Conservation (phyloP, 352 stramenopile genomes). For the Pythium scleroteichum region DNA sequence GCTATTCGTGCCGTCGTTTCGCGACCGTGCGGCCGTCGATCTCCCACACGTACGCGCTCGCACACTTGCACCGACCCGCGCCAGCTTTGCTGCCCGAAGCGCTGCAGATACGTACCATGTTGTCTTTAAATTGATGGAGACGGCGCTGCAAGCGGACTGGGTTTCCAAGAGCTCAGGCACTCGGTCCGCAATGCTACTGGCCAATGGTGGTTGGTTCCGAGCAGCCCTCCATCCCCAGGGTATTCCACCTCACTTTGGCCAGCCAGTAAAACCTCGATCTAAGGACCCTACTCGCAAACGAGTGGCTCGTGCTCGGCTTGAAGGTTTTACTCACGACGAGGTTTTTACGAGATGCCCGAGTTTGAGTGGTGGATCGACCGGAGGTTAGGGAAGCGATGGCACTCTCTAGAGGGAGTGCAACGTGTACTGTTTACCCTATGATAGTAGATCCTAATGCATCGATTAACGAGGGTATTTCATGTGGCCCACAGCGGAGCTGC, state of each 20-base stretch:
- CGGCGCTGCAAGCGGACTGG: slow-evolving; percentile 78
- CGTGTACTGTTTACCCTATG: background rate
- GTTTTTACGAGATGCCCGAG: background rate
- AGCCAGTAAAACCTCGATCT: slow-evolving; percentile 36
- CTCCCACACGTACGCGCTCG: background rate
- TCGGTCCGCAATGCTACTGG: slow-evolving; percentile 22
- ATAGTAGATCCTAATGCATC: background rate
- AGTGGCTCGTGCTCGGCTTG: slow-evolving; percentile 4
- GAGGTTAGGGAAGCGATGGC: slow-evolving; percentile 13
- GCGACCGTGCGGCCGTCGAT: background rate
- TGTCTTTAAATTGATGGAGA: slow-evolving; percentile 84
- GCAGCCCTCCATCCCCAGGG: slow-evolving; percentile 27
- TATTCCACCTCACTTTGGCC: slow-evolving; percentile 21
- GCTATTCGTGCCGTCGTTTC: background rate
- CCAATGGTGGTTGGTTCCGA: slow-evolving; percentile 56
- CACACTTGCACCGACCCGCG: slow-evolving; percentile 1
- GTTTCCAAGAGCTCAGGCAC: slow-evolving; percentile 20
- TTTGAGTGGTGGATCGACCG: slow-evolving; percentile 10
- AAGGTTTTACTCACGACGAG: background rate
- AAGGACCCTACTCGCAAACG: slow-evolving; percentile 11
- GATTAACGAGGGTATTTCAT: background rate
- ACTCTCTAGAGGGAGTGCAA: background rate
- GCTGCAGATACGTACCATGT: slow-evolving; percentile 66
- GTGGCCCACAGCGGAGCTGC: slow-evolving; percentile 13
- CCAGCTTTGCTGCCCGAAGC: background rate